Base-by-base conservation (phyloP, 1,139 yeast species). In the Debaryomycetaceae sp. region DNA sequence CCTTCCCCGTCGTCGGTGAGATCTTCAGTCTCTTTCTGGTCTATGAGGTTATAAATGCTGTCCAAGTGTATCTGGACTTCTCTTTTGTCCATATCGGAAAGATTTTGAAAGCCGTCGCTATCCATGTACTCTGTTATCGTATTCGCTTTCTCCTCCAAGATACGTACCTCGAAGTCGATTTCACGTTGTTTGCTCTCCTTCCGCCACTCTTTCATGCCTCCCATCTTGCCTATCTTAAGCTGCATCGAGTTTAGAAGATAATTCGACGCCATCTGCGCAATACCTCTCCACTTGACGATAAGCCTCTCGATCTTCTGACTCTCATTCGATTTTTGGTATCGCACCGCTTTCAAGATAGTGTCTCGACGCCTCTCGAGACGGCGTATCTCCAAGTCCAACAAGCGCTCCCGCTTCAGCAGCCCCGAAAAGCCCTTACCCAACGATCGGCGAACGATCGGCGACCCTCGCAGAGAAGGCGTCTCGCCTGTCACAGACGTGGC, bases 211-310 rank as follows among this genome's bases (percentile, higher is more conserved):
- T 19, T 30, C 19, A 32, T 31, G 1, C 55, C 56, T 11, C 55
- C 56, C 34, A 42, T 33, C 30, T 39, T 36, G 22, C 41, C 39
- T 30, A 51, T 43, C 31, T 46, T 50, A 16, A 48, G 16, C 29
- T 45, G 41, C 35, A 44, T 44, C 22, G 50, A 45, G 36, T 48
- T 50, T 17, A 36, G 40, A 14, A 52, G 37, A 26, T 50, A 50
- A 34, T 39, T 52, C 5, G 53, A 51, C 4, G 56, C 53, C 44
- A 42, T 41, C 17, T 48, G 47, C 17, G 50, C 46, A 13, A 41
- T 39, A 8, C 31, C 36, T 18, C 42, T 40, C 52, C 54, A 51
- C 35, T 52, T 48, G 5, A 22, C 26, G 5, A 45, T 48, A 37
- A 51, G 43, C 14, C 37, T 22, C 5, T 37, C 31, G 5, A 51